Percentiles rank a stretch among this genome's conserved stretches.
Evolutionary conservation across 805 yeast genomes (phyloP).

Genomic region (Candida succiphila): DNA sequence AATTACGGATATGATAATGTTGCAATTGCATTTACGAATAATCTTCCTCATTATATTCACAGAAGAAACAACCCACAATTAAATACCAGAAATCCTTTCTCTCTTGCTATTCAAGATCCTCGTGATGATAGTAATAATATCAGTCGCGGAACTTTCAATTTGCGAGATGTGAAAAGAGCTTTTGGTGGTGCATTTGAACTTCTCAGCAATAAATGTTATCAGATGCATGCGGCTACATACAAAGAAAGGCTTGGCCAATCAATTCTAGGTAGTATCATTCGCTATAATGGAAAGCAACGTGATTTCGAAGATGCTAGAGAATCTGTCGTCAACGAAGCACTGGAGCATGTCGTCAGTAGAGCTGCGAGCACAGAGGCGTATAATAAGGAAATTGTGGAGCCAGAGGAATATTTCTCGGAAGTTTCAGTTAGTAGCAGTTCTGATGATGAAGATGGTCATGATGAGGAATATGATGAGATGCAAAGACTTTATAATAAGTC

Average conservation of each 20-base stretch:
- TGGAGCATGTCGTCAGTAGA: slow-evolving; percentile 15
- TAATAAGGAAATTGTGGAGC: slow-evolving; percentile 27
- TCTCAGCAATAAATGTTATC: slow-evolving; percentile 65
- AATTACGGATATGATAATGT: slow-evolving; percentile 79
- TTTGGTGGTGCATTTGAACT: slow-evolving; percentile 84
- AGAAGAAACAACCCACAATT: slow-evolving; percentile 31
- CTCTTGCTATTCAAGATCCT: slow-evolving; percentile 82
- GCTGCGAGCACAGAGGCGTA: slow-evolving; percentile 23
- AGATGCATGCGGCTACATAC: slow-evolving; percentile 54
- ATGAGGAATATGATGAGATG: slow-evolving; percentile 10
- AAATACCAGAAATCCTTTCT: slow-evolving; percentile 44
- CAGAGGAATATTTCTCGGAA: slow-evolving; percentile 33
- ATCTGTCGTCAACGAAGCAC: slow-evolving; percentile 53
- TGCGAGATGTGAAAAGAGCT: slow-evolving; percentile 71
- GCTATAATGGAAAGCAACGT: slow-evolving; percentile 62
- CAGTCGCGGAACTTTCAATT: slow-evolving; percentile 74
- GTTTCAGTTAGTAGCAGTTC: slow-evolving; percentile 21
- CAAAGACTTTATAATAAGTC: no score
- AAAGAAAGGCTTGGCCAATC: slow-evolving; percentile 61
- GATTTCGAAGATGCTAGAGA: slow-evolving; percentile 70
- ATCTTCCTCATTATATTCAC: slow-evolving; percentile 48
- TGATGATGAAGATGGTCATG: slow-evolving; percentile 11
- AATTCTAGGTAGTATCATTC: slow-evolving; percentile 71
- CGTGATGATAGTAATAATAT: slow-evolving; percentile 77
- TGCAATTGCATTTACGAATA: slow-evolving; percentile 52